These are phyloP conservation scores for Rhizopus sp. DNA, from an alignment of 371 early-diverging fungal species.

Conservation along the genomic window DNA sequence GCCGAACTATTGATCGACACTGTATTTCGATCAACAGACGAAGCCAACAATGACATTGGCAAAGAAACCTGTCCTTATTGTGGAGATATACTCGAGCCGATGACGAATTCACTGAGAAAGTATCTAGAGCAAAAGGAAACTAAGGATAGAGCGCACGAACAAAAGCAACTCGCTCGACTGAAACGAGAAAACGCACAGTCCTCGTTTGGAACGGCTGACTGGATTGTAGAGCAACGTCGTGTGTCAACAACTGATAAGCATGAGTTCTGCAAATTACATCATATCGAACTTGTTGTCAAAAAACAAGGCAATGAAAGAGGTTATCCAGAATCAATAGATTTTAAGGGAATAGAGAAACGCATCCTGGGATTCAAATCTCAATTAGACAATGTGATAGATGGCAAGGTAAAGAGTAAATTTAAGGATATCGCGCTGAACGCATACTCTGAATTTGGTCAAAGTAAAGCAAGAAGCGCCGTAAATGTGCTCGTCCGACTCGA, in stretches of 20 bases:
- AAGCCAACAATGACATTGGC: neutral
- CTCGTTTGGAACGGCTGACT: slow-evolving; percentile 3
- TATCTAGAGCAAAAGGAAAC: slow-evolving; percentile 18
- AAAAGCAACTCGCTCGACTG: neutral
- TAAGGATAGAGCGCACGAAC: slow-evolving; percentile 20
- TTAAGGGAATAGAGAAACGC: slow-evolving; percentile 32
- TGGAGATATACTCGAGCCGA: neutral
- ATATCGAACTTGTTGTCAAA: slow-evolving; percentile 42
- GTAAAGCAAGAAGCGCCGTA: slow-evolving; percentile 51
- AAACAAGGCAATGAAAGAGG: slow-evolving; percentile 40
- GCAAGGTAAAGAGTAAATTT: slow-evolving; percentile 32
- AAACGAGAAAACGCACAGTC: slow-evolving; percentile 2
- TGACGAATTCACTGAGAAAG: slow-evolving; percentile 7
- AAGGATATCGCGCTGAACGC: slow-evolving; percentile 33
- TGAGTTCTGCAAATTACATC: slow-evolving; percentile 56
- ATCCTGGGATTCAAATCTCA: slow-evolving; percentile 29
- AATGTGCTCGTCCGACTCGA: slow-evolving; percentile 45
- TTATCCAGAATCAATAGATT: slow-evolving; percentile 50
- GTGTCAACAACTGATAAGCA: slow-evolving; percentile 17
- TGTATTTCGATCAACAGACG: neutral
- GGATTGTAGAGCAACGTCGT: slow-evolving; percentile 3
- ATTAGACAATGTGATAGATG: slow-evolving; percentile 40
- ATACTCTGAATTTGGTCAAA: slow-evolving; percentile 43
- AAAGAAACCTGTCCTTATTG: slow-evolving; percentile 17
- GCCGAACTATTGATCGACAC: neutral